Conservation (phyloP, 352 stramenopile genomes). For the Phytophthora uliginosa region DNA sequence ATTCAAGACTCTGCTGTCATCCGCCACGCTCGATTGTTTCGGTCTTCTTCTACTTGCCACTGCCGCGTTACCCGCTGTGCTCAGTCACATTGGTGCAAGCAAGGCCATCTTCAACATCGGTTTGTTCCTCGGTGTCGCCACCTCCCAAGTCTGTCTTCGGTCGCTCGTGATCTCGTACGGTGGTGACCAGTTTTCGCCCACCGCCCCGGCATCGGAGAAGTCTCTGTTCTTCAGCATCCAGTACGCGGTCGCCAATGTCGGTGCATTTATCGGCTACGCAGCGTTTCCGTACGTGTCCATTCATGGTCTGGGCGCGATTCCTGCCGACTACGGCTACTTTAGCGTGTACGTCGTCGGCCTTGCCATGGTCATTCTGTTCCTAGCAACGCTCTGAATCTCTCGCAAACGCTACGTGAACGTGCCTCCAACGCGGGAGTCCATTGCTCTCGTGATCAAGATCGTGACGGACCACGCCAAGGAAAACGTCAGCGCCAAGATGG, state of each 20-base stretch:
- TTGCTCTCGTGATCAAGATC: background rate
- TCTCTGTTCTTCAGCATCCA: conserved; percentile 5
- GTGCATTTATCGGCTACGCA: background rate
- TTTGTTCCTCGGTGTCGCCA: background rate
- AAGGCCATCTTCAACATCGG: background rate
- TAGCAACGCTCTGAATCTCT: background rate
- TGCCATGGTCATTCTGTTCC: background rate
- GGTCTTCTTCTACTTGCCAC: background rate
- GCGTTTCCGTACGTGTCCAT: background rate
- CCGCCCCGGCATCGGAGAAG: background rate
- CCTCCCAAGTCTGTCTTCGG: background rate
- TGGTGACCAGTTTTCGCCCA: background rate
- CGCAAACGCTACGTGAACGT: background rate
- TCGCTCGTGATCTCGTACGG: background rate
- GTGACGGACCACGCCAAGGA: background rate
- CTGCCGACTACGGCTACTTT: conserved; percentile 1
- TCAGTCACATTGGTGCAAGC: background rate
- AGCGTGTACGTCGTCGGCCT: background rate
- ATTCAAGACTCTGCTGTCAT: conserved; percentile 29
- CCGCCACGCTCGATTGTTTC: background rate
- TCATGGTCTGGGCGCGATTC: background rate
- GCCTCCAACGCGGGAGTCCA: background rate
- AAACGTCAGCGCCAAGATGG: background rate
- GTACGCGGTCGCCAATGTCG: background rate
- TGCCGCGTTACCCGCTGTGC: background rate